Evolutionary conservation across 2,329 filamentous ascomycete genomes (phyloP).

Genomic region (Botrytis fabae): DNA sequence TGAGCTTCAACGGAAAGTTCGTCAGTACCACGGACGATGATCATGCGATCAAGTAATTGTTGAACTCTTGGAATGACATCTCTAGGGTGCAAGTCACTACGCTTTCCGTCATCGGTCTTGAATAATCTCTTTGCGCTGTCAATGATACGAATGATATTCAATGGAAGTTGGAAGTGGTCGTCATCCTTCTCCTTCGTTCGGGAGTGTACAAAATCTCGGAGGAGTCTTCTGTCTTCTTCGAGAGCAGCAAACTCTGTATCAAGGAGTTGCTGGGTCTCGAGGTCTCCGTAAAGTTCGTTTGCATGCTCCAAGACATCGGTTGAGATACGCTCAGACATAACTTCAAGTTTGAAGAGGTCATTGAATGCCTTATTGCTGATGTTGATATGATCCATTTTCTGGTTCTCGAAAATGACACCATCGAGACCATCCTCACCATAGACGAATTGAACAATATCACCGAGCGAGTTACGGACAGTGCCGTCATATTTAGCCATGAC

Average conservation of each 20-base stretch:
- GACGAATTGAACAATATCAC: constrained; percentile 94
- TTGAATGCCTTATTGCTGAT: constrained; percentile 77
- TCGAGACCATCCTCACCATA: constrained; percentile 98
- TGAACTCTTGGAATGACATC: constrained; percentile 82
- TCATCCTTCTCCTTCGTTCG: constrained; percentile 71
- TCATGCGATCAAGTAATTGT: constrained; percentile 71
- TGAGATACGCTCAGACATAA: constrained; percentile 63
- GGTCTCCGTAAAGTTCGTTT: constrained; percentile 81
- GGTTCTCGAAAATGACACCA: constrained; percentile 89
- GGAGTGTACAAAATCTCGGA: constrained; percentile 58
- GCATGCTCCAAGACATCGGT: constrained; percentile 83
- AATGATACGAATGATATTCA: constrained; percentile 89
- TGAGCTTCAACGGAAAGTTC: constrained; percentile 83
- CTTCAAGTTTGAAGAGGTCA: constrained; percentile 79
- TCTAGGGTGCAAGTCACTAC: constrained; percentile 85
- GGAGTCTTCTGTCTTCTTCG: constrained; percentile 67
- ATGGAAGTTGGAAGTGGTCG: constrained; percentile 83
- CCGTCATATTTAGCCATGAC: constrained; percentile 97
- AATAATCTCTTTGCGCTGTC: constrained; percentile 89
- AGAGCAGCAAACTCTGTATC: constrained; percentile 87
- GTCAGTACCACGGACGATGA: constrained; percentile 85
- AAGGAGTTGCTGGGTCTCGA: constrained; percentile 80
- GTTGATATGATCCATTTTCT: constrained; percentile 82
- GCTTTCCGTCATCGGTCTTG: constrained; percentile 79
- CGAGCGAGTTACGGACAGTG: constrained; percentile 93